phyloP scores from a whole-genome alignment of 176 grass and related monocot genomes.

The Thinopyrum elongatum region DNA sequence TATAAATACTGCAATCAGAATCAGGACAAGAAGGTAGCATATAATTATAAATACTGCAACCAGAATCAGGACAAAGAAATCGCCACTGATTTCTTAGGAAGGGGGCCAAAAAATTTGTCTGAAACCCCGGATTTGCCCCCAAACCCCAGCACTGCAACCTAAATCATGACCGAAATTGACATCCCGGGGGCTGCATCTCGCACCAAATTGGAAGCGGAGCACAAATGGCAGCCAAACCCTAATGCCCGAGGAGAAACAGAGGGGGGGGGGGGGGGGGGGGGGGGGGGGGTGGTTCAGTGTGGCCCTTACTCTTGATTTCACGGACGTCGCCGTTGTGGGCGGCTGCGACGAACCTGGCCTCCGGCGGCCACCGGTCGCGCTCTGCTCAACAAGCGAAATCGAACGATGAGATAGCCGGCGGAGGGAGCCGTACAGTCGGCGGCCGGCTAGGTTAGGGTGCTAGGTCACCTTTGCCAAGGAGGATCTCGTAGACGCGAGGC shows the following conservation, averaged over 20 bases:
- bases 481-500: neutral
- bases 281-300: neutral
- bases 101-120: no score
- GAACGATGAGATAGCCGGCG: neutral
- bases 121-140: neutral
- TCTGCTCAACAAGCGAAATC: neutral
- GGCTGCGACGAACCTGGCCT: neutral
- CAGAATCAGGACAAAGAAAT: neutral
- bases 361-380: neutral
- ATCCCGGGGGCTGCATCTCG: neutral
- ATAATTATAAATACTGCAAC: no score
- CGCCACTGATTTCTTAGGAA: neutral
- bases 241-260: neutral
- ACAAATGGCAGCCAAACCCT: neutral
- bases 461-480: constrained; percentile 15
- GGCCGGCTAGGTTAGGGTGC: neutral
- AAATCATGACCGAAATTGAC: neutral
- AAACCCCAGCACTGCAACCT: neutral
- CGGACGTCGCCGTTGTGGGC: constrained; percentile 14
- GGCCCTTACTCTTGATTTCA: constrained; percentile 14
- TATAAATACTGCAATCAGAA: no score
- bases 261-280: neutral
- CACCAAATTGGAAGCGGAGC: neutral
- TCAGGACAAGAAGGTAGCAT: no score
- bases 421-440: neutral